Conservation (phyloP, 2,329 filamentous ascomycete genomes). For the Raffaelea albimanens region DNA sequence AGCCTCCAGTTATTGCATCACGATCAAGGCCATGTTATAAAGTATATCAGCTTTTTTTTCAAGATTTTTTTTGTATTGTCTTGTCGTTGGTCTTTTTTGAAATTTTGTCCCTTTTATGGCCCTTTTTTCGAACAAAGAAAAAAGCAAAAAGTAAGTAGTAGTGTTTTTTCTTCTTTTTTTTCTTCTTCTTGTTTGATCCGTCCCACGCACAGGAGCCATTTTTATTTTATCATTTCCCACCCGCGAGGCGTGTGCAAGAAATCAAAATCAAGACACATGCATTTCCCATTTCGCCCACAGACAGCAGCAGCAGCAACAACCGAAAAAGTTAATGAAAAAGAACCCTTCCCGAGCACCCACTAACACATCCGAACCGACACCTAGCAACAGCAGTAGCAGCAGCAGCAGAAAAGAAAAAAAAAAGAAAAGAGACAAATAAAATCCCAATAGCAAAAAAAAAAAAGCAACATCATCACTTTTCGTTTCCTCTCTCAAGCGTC, state of each 20-base stretch:
- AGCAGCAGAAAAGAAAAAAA: no score
- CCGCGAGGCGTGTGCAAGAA: constrained; percentile 2
- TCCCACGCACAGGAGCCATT: background rate
- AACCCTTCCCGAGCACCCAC: background rate
- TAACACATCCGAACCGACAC: no score
- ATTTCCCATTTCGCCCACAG: constrained; percentile 2
- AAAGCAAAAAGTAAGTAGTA: background rate
- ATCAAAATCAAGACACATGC: constrained; percentile 7
- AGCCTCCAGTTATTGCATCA: no score
- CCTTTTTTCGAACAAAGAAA: no score
- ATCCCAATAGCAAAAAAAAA: no score
- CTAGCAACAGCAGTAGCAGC: no score
- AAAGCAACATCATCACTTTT: no score
- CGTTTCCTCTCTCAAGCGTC: no score
- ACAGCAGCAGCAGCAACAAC: background rate
- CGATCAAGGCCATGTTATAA: no score
- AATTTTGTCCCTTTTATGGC: no score
- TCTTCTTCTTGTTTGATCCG: constrained; percentile 5
- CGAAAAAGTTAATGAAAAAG: background rate
- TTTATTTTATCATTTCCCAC: background rate
- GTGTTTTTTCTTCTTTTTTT: constrained; percentile 1
- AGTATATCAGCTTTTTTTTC: no score
- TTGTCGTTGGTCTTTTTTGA: constrained; percentile 3
- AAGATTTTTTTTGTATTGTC: constrained; percentile 6
- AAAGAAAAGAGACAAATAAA: no score